Base-by-base conservation (phyloP, 495 filamentous ascomycete species). In the Articulospora tetracladia region DNA sequence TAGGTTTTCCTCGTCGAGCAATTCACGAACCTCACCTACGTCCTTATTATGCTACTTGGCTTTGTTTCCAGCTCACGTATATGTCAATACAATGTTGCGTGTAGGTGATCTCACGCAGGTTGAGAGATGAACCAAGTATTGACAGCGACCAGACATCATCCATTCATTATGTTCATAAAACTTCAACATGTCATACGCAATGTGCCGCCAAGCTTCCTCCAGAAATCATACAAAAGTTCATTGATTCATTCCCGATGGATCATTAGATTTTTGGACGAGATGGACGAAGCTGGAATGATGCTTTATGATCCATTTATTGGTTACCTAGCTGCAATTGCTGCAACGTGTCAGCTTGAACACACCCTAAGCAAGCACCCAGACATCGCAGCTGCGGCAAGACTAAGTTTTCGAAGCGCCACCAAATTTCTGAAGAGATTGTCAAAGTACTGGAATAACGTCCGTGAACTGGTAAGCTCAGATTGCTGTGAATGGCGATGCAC, bases 81-180 rank as follows among this genome's bases (percentile, higher is more conserved):
- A 59, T 59, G 57, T 59, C 57, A 15, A 59, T 59, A 39, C 57
- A 59, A 53, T 59, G 57, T 20, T 51, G 47, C 48, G 34, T 59
- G 57, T 59, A 51, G 7, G 56, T 44, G 3, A 44, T 15, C n/a
- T 19, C n/a, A 6, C 23, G 32, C n/a, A 30, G 7, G 3, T 20
- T 44, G 36, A 17, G 25, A 25, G 7, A 39, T 4, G 17, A 41
- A 17, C 11, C 20, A 6, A 36, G 13, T 24, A 39, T 49, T 59
- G 19, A 59, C 22, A 15, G 26, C 6, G 11, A 11, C 34, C 22
- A 59, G 57, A 53, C 57, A 59, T 23, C 57, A 59, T 53, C 57
- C 57, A 19, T 59, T 59, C 48, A 53, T 59, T n/a, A 59, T 59
- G 57, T 59, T 59, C 57, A 59, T 53, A n/a, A 59, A 59, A 52